These are phyloP conservation scores for Penicillium paradoxum DNA, from an alignment of 495 filamentous ascomycete species.

Conservation along the genomic window DNA sequence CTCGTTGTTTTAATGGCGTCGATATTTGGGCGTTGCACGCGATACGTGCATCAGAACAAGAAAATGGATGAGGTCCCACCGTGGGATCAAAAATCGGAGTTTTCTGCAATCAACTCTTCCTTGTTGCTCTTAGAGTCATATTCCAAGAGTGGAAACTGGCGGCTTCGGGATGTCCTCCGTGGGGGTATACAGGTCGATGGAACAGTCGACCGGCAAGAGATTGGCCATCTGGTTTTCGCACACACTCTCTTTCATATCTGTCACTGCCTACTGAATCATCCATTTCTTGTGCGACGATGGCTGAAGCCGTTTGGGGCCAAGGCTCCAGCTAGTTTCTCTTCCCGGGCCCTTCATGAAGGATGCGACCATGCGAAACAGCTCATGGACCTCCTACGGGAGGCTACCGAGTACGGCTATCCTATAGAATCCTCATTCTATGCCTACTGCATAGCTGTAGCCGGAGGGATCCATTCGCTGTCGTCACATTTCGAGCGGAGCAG, in stretches of 20 bases:
- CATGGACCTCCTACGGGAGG: slow-evolving; percentile 16
- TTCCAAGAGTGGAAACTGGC: slow-evolving; percentile 10
- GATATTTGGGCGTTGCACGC: slow-evolving; percentile 24
- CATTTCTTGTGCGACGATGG: slow-evolving; percentile 19
- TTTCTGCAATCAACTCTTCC: slow-evolving; percentile 21
- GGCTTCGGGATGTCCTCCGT: slow-evolving; percentile 7
- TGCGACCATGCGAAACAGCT: slow-evolving; percentile 20
- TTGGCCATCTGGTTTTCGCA: slow-evolving; percentile 24
- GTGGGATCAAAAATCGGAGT: slow-evolving; percentile 30
- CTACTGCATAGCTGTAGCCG: slow-evolving; percentile 19
- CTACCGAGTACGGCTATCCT: slow-evolving; percentile 11
- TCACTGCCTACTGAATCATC: slow-evolving; percentile 30
- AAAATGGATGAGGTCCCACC: slow-evolving; percentile 21
- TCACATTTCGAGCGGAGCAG: slow-evolving; percentile 10
- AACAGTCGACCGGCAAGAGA: slow-evolving; percentile 12
- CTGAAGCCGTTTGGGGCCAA: slow-evolving; percentile 19
- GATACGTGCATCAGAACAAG: slow-evolving; percentile 21
- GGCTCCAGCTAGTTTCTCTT: slow-evolving; percentile 20
- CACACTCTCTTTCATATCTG: slow-evolving; percentile 28
- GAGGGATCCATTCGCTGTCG: slow-evolving; percentile 14
- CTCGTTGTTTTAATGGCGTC: slow-evolving; percentile 26
- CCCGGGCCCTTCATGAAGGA: slow-evolving; percentile 16
- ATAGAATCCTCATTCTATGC: slow-evolving; percentile 22
- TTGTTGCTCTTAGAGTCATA: slow-evolving; percentile 28
- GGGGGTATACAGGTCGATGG: background rate